Percentiles rank a stretch among this genome's conserved stretches.
Evolutionary conservation across 208 protist genomes (phyloP).

Genomic region (Leptomonas pyrrhocoris): DNA sequence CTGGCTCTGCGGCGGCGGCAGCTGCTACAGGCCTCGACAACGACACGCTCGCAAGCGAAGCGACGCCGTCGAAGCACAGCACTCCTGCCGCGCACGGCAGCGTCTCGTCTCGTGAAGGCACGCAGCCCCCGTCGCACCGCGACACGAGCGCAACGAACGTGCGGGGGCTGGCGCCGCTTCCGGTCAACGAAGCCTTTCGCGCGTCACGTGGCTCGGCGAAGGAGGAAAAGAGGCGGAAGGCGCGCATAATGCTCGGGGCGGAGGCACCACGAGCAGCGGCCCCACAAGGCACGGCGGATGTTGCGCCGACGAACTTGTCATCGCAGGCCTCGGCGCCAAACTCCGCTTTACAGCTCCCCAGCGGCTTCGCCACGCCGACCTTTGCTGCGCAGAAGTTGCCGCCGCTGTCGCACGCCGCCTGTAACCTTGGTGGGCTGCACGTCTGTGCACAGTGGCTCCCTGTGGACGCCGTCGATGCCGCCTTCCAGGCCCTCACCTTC

Average conservation of each 20-base stretch:
- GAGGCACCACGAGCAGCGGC: neutral
- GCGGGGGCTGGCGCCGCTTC: neutral
- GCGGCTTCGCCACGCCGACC: constrained; percentile 2
- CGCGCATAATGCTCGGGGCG: neutral
- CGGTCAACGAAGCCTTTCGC: neutral
- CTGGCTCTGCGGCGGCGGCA: neutral
- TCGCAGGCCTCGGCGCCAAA: neutral
- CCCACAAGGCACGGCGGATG: neutral
- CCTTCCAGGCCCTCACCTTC: constrained; percentile 70
- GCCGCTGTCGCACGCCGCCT: neutral
- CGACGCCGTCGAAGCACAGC: neutral
- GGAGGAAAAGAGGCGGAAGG: neutral
- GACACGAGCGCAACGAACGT: constrained; percentile 1
- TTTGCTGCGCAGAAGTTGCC: constrained; percentile 4
- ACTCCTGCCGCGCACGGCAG: neutral
- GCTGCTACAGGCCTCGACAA: neutral
- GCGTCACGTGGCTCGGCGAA: neutral
- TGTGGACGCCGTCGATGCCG: constrained; percentile 46
- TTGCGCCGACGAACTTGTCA: neutral
- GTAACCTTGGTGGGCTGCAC: constrained; percentile 14
- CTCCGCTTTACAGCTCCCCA: neutral
- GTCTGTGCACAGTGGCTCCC: constrained; percentile 53
- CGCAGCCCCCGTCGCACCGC: constrained; percentile 10
- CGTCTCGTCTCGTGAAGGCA: neutral
- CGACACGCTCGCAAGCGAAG: neutral